phyloP scores from a whole-genome alignment of 1,284 basidiomycete species.

The Sanghuangporus weigelae region DNA sequence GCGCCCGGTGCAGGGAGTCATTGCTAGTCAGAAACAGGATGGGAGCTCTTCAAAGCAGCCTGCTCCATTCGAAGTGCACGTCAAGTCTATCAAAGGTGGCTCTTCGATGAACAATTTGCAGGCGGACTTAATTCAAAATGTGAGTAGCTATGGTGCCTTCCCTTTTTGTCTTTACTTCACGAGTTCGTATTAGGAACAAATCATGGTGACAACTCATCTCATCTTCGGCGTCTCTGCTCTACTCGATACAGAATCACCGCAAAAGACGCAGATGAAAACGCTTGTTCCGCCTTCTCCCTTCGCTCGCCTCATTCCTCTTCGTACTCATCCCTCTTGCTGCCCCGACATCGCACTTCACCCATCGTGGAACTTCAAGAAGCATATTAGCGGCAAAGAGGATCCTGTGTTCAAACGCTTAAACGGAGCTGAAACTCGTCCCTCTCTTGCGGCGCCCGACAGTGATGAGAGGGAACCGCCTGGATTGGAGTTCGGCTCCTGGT shows the following conservation, averaged over 20 bases:
- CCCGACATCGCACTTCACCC: not conserved
- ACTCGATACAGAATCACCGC: constrained; percentile 19
- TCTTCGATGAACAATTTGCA: constrained; percentile 47
- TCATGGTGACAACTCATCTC: constrained; percentile 44
- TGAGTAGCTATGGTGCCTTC: constrained; percentile 23
- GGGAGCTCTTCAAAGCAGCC: not conserved
- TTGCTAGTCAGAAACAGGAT: not conserved
- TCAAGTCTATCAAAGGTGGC: constrained; percentile 41
- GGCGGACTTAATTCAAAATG: constrained; percentile 52
- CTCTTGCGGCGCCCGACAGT: not conserved
- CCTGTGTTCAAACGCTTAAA: not conserved
- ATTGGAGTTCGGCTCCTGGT: constrained; percentile 54
- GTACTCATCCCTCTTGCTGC: not conserved
- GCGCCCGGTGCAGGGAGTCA: constrained; percentile 24
- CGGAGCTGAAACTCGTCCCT: not conserved
- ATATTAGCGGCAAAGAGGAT: constrained; percentile 3
- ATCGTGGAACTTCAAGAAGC: not conserved
- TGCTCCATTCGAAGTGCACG: constrained; percentile 14
- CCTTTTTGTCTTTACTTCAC: not conserved
- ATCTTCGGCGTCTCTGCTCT: constrained; percentile 44
- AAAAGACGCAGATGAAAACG: not conserved
- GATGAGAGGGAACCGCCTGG: constrained; percentile 19
- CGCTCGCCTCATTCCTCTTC: constrained; percentile 5
- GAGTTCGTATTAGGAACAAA: constrained; percentile 28
- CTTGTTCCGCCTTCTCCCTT: constrained; percentile 8